A percentile compares a stretch with the other conserved stretches of the same genome.
Evolutionary conservation across 805 yeast species (phyloP).

Genomic region (Torulaspora indica): DNA sequence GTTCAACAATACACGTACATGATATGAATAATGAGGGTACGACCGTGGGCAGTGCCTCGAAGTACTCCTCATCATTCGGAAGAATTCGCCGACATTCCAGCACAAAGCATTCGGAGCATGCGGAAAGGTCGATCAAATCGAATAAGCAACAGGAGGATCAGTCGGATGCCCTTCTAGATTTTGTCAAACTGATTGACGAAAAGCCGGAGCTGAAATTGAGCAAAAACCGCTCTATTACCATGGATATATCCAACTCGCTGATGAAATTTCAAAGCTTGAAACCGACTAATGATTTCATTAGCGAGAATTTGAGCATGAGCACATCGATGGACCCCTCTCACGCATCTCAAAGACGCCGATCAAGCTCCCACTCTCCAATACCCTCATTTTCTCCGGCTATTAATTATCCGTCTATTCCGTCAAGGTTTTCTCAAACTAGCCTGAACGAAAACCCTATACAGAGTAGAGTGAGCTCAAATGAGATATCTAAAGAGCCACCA

Average conservation of each 20-base stretch:
- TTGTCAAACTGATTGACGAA: slow-evolving; percentile 65
- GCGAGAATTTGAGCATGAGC: slow-evolving; percentile 54
- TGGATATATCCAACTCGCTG: slow-evolving; percentile 42
- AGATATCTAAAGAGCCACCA: neutral
- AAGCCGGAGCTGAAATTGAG: slow-evolving; percentile 46
- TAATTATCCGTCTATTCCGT: slow-evolving; percentile 31
- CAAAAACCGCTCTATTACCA: slow-evolving; percentile 16
- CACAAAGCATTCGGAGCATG: slow-evolving; percentile 34
- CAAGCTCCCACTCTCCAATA: slow-evolving; percentile 36
- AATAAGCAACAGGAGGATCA: slow-evolving; percentile 33
- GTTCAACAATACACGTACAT: slow-evolving; percentile 21
- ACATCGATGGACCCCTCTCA: slow-evolving; percentile 31
- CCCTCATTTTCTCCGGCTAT: slow-evolving; percentile 30
- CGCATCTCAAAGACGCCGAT: slow-evolving; percentile 20
- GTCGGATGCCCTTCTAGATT: slow-evolving; percentile 54
- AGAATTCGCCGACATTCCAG: slow-evolving; percentile 54
- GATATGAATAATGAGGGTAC: slow-evolving; percentile 30
- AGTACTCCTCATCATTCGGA: slow-evolving; percentile 69
- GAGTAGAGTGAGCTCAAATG: slow-evolving; percentile 16
- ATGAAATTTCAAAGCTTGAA: slow-evolving; percentile 49
- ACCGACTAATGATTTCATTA: slow-evolving; percentile 49
- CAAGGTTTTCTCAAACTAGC: slow-evolving; percentile 29
- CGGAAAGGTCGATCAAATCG: slow-evolving; percentile 21
- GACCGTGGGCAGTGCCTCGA: slow-evolving; percentile 44
- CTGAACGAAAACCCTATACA: slow-evolving; percentile 8